Base-by-base conservation (phyloP, 345 rosid genomes). In the Rhodamnia argentea region DNA sequence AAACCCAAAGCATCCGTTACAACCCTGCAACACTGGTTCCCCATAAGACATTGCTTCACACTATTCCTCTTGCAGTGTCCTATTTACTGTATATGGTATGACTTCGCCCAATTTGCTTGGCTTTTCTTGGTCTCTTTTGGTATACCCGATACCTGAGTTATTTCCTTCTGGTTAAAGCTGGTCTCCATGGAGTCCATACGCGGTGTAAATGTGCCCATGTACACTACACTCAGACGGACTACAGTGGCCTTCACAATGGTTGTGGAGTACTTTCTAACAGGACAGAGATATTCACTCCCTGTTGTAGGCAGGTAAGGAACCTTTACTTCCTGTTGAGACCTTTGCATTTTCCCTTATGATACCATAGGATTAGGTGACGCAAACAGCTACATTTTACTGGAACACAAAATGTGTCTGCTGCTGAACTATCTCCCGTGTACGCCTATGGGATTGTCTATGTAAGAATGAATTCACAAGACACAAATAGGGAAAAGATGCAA, bases 171-270 rank as follows among this genome's bases (percentile, higher is more conserved):
- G 85, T 87, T 92, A 88, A 94, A 96, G 98, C 92, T 97, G 91
- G 98, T 91, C 75, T 90, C 97, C 14, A 94, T 98, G 97, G 99
- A 95, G 90, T 92, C 99, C 89, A 90, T 98, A 55, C 98, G 99
- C 58, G 99, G 99, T 83, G 99, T 98, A 75, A 98, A 96, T 92
- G 98, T 98, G 89, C 99, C 99, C 82, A 96, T 98, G 99, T 98
- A 98, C 89, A 98, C 99, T 82, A 95, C 99, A 13, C 97, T 98
- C 82, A 93, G 99, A 90, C 95, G 99, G 85, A 98, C 98, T 12
- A 98, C 98, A 0, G 99, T 98, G 85, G 98, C 91, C 53, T 98
- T 98, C 90, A 96, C 99, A 27, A 96, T 98, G 99, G 86, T 93
- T 86, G 91, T 94, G 89, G 99, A 98, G 90, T 95, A 92, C 87